These are phyloP conservation scores for Massarina eburnea DNA, from an alignment of 2,329 filamentous ascomycete genomes.

Conservation along the genomic window DNA sequence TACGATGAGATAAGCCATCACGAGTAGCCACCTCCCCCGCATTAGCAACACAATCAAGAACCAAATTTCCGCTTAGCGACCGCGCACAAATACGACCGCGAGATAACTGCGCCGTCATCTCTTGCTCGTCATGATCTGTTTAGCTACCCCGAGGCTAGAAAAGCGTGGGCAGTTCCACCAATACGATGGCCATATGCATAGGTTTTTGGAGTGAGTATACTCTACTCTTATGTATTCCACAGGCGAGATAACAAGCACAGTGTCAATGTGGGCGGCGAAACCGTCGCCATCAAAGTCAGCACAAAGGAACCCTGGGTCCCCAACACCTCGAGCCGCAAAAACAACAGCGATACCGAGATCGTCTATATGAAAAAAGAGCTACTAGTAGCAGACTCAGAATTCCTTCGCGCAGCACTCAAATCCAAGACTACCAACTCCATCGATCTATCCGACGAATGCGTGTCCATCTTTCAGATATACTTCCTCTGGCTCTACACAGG, in stretches of 20 bases:
- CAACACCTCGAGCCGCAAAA: neutral
- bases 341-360: neutral
- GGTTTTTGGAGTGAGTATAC: neutral
- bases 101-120: no score
- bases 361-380: neutral
- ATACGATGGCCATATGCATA: neutral
- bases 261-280: neutral
- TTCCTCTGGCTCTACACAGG: neutral
- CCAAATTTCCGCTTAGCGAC: no score
- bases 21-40: no score
- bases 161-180: neutral
- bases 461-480: neutral
- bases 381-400: neutral
- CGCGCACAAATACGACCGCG: no score
- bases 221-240: neutral
- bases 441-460: neutral
- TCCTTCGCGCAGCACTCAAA: neutral
- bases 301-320: neutral
- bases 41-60: no score
- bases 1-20: no score
- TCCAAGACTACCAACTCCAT: neutral
- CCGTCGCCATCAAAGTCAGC: neutral
- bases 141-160: neutral
- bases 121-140: neutral
- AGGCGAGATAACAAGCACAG: slow-evolving; percentile 3